These are phyloP conservation scores for Stagonosporopsis cucurbitacearum DNA, from an alignment of 2,329 filamentous ascomycete species.

Conservation along the genomic window DNA sequence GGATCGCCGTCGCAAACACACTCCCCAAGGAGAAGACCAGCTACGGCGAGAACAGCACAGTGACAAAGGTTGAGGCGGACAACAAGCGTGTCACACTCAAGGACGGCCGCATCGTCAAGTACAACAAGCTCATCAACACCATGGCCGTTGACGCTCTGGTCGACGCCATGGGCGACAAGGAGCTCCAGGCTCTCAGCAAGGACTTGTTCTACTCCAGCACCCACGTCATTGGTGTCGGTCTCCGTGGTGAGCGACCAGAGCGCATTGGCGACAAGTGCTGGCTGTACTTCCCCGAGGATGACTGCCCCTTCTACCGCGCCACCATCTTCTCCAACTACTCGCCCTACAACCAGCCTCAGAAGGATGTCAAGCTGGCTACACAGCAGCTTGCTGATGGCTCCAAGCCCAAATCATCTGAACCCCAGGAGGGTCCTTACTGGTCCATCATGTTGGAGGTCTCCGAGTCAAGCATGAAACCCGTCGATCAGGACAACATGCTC, in stretches of 20 bases:
- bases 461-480: conserved; percentile 93
- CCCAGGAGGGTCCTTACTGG: conserved; percentile 95
- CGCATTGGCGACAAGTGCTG: conserved; percentile 99
- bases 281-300: conserved; percentile 98
- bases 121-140: conserved; percentile 91
- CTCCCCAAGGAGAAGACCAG: conserved; percentile 89
- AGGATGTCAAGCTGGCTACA: conserved; percentile 83
- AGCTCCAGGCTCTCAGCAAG: conserved; percentile 83
- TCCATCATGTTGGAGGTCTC: conserved; percentile 99
- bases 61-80: conserved; percentile 84
- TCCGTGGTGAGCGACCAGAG: conserved; percentile 89
- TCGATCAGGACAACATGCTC: conserved; percentile 83
- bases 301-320: conserved; percentile 98
- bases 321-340: conserved; percentile 99
- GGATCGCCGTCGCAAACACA: conserved; percentile 95
- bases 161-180: conserved; percentile 84
- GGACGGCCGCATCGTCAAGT: conserved; percentile 87
- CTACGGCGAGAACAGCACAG: conserved; percentile 83
- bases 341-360: conserved; percentile 91
- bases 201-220: conserved; percentile 96
- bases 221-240: conserved; percentile 94
- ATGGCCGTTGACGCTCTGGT: conserved; percentile 93
- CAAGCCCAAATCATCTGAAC: conserved; percentile 73
- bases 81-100: conserved; percentile 82
- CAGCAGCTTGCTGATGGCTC: conserved; percentile 84